Evolutionary conservation across 768 basidiomycete genomes (phyloP).

Genomic region (Pleurotus citrinopileatus): DNA sequence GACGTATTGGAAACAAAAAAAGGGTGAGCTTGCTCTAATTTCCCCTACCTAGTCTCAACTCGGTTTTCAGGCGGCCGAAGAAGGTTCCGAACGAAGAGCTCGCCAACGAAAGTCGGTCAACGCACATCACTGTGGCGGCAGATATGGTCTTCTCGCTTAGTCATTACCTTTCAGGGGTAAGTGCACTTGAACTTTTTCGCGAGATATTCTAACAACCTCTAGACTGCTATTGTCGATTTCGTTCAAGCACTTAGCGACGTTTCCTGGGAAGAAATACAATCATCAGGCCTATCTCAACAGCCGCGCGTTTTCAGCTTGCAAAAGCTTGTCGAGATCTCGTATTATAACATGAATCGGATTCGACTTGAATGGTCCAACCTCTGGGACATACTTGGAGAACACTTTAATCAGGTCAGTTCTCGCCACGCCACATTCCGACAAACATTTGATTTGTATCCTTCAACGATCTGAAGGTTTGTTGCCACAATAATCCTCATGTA

Average conservation of each 20-base stretch:
- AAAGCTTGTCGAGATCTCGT: constrained; percentile 98
- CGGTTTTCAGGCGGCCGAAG: constrained; percentile 39
- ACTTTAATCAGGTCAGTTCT: constrained; percentile 87
- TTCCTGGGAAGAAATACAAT: constrained; percentile 99
- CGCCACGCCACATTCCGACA: no score
- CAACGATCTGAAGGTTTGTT: constrained; percentile 73
- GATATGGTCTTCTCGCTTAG: constrained; percentile 99
- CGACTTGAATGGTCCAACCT: constrained; percentile 97
- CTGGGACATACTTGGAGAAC: constrained; percentile 97
- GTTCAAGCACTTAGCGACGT: constrained; percentile 94
- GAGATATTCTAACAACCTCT: constrained; percentile 9
- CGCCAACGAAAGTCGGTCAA: constrained; percentile 94
- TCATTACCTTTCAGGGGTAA: constrained; percentile 90
- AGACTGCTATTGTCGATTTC: constrained; percentile 98
- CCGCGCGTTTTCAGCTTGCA: constrained; percentile 96
- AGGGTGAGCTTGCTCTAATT: constrained; percentile 50
- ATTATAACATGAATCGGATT: constrained; percentile 99
- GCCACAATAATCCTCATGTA: constrained; percentile 95
- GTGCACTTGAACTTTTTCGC: constrained; percentile 21
- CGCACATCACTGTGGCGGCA: constrained; percentile 96
- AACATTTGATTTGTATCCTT: background rate
- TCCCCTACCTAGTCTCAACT: background rate
- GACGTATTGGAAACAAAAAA: constrained; percentile 80
- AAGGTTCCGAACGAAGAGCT: constrained; percentile 88
- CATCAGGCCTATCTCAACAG: constrained; percentile 90